These are phyloP conservation scores for Verticillium klebahnii DNA, from an alignment of 2,329 filamentous ascomycete genomes.

Conservation along the genomic window DNA sequence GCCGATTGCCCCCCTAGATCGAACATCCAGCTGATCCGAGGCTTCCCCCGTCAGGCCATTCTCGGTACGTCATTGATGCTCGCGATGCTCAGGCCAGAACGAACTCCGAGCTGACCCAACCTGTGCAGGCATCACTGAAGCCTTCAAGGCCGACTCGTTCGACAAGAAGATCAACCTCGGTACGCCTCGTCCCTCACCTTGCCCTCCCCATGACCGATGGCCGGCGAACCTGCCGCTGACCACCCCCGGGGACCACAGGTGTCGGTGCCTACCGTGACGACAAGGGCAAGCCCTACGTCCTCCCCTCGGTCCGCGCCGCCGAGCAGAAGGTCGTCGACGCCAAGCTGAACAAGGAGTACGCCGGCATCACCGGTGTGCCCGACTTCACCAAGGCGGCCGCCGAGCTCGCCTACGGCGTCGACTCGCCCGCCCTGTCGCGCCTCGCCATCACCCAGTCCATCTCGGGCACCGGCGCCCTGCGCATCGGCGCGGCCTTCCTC, in stretches of 20 bases:
- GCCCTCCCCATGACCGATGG: conserved; percentile 1
- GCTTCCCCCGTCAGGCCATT: conserved; percentile 56
- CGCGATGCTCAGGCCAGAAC: not conserved
- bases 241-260: conserved; percentile 41
- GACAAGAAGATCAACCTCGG: conserved; percentile 97
- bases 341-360: conserved; percentile 92
- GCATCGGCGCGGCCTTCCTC: conserved; percentile 92
- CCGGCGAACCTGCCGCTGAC: not conserved
- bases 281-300: conserved; percentile 95
- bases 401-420: conserved; percentile 80
- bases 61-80: conserved; percentile 51
- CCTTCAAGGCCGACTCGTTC: conserved; percentile 95
- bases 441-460: conserved; percentile 96
- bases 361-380: conserved; percentile 92
- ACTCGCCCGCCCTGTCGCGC: conserved; percentile 71
- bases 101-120: conserved; percentile 17
- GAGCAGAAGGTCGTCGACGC: conserved; percentile 80
- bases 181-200: conserved; percentile 31
- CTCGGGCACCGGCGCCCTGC: conserved; percentile 92
- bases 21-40: not conserved
- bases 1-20: not conserved
- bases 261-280: conserved; percentile 98
- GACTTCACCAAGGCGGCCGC: conserved; percentile 92
- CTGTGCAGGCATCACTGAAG: conserved; percentile 79
- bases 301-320: conserved; percentile 85